These are phyloP conservation scores for Kregervanrija delftensis DNA, from an alignment of 805 yeast species.

Conservation along the genomic window DNA sequence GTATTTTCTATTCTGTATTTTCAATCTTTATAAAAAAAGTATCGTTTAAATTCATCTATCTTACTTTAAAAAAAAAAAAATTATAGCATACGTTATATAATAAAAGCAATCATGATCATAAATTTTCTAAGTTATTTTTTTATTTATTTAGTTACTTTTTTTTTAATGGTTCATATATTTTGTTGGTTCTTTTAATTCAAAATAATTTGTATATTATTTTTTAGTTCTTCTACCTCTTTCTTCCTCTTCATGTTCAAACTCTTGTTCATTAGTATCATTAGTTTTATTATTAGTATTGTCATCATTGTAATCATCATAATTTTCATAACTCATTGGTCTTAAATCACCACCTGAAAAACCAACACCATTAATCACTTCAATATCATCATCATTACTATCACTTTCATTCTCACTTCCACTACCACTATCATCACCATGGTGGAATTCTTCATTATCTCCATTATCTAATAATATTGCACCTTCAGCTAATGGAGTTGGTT, in stretches of 20 bases:
- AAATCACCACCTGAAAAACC: slow-evolving; percentile 23
- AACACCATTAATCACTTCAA: slow-evolving; percentile 6
- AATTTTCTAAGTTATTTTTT: no score
- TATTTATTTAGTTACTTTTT: no score
- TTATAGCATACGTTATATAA: neutral
- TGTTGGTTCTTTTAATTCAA: no score
- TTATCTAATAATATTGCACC: slow-evolving; percentile 29
- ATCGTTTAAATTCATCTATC: no score
- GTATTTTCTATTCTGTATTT: no score
- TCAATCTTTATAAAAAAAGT: no score
- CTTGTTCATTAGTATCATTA: neutral
- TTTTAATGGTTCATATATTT: no score
- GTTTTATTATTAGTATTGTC: neutral
- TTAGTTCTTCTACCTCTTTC: no score
- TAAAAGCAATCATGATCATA: no score
- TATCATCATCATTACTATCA: slow-evolving; percentile 4
- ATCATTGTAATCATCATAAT: slow-evolving; percentile 1
- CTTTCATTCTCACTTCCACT: slow-evolving; percentile 21
- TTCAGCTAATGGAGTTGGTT: slow-evolving; percentile 16
- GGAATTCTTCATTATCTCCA: slow-evolving; percentile 39
- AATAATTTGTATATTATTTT: no score
- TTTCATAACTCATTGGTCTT: slow-evolving; percentile 29
- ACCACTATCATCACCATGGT: slow-evolving; percentile 29
- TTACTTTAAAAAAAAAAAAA: neutral
- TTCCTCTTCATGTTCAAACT: neutral